phyloP scores from a whole-genome alignment of 2,329 filamentous ascomycete species.

The Fusarium nygamai region DNA sequence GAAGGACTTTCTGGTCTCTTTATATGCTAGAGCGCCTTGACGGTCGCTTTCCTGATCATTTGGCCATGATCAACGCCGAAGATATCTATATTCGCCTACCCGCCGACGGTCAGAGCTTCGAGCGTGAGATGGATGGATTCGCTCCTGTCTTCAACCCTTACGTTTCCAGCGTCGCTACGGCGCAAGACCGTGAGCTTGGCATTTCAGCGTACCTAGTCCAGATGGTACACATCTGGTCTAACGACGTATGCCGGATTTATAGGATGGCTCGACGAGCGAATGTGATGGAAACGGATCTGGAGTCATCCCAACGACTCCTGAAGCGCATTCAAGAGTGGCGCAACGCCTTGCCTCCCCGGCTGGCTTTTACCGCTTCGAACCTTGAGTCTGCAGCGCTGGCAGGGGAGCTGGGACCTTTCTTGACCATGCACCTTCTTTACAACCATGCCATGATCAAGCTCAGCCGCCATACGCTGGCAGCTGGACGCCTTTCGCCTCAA shows the following conservation, averaged over 20 bases:
- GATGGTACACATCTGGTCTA: conserved; percentile 72
- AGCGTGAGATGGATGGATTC: conserved; percentile 65
- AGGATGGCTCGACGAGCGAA: conserved; percentile 46
- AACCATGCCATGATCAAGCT: conserved; percentile 71
- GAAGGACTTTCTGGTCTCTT: conserved; percentile 77
- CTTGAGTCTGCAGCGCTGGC: conserved; percentile 65
- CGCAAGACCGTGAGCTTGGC: conserved; percentile 50
- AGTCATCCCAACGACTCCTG: conserved; percentile 57
- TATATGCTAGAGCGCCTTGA: conserved; percentile 76
- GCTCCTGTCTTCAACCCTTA: conserved; percentile 70
- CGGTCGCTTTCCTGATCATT: conserved; percentile 63
- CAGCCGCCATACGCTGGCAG: conserved; percentile 66
- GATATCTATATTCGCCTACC: conserved; percentile 76
- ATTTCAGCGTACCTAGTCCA: conserved; percentile 70
- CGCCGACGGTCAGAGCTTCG: conserved; percentile 68
- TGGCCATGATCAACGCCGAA: conserved; percentile 67
- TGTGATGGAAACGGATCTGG: conserved; percentile 42
- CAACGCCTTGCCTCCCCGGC: conserved; percentile 62
- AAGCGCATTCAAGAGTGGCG: conserved; percentile 68
- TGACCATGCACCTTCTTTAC: conserved; percentile 74
- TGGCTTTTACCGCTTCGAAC: conserved; percentile 66
- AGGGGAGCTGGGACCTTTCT: conserved; percentile 65
- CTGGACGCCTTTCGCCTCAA: conserved; percentile 51
- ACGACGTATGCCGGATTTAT: conserved; percentile 69
- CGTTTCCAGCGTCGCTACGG: conserved; percentile 34